Evolutionary conservation across 2,329 filamentous ascomycete species (phyloP).

Genomic region (Penicillium brevicompactum): DNA sequence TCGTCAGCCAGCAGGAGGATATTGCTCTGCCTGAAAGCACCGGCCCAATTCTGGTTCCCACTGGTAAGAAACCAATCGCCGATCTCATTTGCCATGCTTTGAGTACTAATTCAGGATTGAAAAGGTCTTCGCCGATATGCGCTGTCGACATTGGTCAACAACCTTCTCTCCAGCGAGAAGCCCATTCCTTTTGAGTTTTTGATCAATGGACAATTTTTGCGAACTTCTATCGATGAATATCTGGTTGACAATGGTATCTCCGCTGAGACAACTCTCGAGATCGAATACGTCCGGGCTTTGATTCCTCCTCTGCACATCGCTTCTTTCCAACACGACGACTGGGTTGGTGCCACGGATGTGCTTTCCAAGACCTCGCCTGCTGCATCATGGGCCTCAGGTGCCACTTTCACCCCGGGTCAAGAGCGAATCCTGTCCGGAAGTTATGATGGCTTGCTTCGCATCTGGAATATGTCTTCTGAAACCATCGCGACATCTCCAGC

Average conservation of each 20-base stretch:
- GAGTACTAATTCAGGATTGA: conserved; percentile 13
- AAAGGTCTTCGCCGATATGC: conserved; percentile 59
- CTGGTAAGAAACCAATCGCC: conserved; percentile 44
- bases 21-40: conserved; percentile 57
- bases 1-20: conserved; percentile 55
- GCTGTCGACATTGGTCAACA: conserved; percentile 66
- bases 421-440: conserved; percentile 85
- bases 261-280: conserved; percentile 78
- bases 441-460: conserved; percentile 83
- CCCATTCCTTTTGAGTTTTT: conserved; percentile 77
- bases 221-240: conserved; percentile 87
- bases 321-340: conserved; percentile 96
- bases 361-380: conserved; percentile 68
- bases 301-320: conserved; percentile 87
- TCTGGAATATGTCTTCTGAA: conserved; percentile 90
- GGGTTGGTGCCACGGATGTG: conserved; percentile 86
- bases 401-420: conserved; percentile 54
- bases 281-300: conserved; percentile 92
- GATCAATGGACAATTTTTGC: conserved; percentile 88
- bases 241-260: conserved; percentile 83
- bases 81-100: background rate
- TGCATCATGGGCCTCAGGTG: conserved; percentile 56
- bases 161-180: conserved; percentile 58
- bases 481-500: conserved; percentile 75
- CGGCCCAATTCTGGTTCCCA: conserved; percentile 60